phyloP scores from a whole-genome alignment of 1,139 yeast genomes.

The Geotrichum candidum region DNA sequence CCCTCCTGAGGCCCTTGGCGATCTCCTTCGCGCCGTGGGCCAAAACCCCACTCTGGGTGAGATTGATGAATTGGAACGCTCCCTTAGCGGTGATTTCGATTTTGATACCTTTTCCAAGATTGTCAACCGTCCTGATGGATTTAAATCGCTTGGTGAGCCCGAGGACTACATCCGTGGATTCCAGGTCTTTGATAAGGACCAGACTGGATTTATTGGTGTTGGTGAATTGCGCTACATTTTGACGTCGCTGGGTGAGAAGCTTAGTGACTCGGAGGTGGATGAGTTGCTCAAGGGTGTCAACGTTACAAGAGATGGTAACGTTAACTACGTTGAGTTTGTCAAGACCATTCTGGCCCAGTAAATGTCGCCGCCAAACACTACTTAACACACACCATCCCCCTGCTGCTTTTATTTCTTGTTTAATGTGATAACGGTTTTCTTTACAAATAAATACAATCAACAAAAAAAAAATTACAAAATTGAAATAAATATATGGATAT shows the following conservation, averaged over 20 bases:
- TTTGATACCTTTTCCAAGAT: conserved; percentile 73
- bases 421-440: background rate
- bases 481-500: no score
- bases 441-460: background rate
- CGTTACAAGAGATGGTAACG: conserved; percentile 88
- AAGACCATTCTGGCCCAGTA: conserved; percentile 88
- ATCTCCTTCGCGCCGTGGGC: conserved; percentile 91
- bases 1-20: conserved; percentile 84
- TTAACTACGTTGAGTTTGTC: conserved; percentile 88
- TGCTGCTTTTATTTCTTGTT: background rate
- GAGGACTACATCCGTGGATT: conserved; percentile 96
- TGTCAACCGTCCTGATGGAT: conserved; percentile 83
- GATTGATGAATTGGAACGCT: conserved; percentile 63
- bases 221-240: conserved; percentile 93
- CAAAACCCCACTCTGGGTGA: conserved; percentile 96
- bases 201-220: conserved; percentile 91
- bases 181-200: conserved; percentile 95
- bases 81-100: conserved; percentile 44
- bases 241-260: conserved; percentile 89
- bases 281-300: conserved; percentile 93
- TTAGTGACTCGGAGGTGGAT: conserved; percentile 85
- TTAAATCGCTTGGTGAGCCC: conserved; percentile 84
- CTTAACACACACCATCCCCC: background rate
- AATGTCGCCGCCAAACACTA: background rate
- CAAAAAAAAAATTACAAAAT: background rate